Evolutionary conservation across 768 basidiomycete species (phyloP), one percentile per base, ranked within the genome.

Genomic region (Podaxis rugospora): DNA sequence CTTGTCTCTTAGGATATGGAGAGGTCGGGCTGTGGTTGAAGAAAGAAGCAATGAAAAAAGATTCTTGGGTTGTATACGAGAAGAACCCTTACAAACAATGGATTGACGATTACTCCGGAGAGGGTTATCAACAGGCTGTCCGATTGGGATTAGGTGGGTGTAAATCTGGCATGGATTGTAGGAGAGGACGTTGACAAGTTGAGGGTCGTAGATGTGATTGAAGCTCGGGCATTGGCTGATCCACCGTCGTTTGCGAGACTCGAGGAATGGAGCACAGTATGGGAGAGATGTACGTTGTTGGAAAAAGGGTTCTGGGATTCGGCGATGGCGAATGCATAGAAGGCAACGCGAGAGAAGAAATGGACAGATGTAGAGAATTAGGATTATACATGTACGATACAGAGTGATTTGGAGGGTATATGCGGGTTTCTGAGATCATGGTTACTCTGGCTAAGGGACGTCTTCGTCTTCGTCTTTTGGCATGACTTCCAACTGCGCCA

Each of bases 261-360:
- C 28, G 76, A 76, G 2, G 88, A 90, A 67, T 90, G 93, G 83
- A 73, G 76, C 52, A 67, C 73, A 16, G 83, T 93, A 2, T 96
- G 93, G 90, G 79, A 83, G 67, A 83, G 82, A 57, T 92, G 91
- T 67, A 86, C 90, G 0, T 71, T 74, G 50, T 76, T 97, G 50
- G 95, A 98, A 74, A 89, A 84, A 65, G 84, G 80, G 0, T 96
- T 96, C 70, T 98, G 95, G 95, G 90, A 95, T 68, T 75, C 77
- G 68, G 81, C 78, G 13, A 78, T 83, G 77, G 68, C 65, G 25
- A 55, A 58, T n/a, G 59, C 42, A 57, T 46, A 63, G 64, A 44
- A 44, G 16, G 6, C 47, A 11, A 25, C 23, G 11, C 6, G 3
- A 9, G 3, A 9, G 18, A 25, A 11, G 23, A 5, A 49, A 23